These are phyloP conservation scores for Xerocomellus intermedius DNA, from an alignment of 768 basidiomycete species.

Conservation along the genomic window DNA sequence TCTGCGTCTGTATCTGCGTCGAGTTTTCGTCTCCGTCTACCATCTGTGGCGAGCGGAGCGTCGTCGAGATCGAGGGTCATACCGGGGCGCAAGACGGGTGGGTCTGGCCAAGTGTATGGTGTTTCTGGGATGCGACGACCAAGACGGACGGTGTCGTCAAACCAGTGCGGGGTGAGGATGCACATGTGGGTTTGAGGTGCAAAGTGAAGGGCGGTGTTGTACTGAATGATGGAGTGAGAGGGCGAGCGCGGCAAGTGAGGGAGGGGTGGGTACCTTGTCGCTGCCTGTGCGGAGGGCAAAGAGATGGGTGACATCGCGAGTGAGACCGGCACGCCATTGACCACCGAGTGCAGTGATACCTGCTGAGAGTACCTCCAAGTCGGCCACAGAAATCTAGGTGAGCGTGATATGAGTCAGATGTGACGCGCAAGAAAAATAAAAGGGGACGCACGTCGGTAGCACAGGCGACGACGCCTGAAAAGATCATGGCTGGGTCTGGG, in stretches of 20 bases:
- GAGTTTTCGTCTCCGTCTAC: conserved; percentile 24
- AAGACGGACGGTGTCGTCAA: conserved; percentile 72
- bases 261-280: conserved; percentile 34
- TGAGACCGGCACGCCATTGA: conserved; percentile 73
- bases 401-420: neutral
- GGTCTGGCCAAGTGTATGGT: conserved; percentile 75
- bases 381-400: conserved; percentile 53
- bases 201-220: conserved; percentile 54
- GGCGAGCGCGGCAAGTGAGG: neutral
- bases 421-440: neutral
- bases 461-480: conserved; percentile 79
- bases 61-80: conserved; percentile 16
- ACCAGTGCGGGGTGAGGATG: conserved; percentile 89
- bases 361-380: conserved; percentile 70
- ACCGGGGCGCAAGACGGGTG: conserved; percentile 42
- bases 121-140: conserved; percentile 51
- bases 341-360: conserved; percentile 79
- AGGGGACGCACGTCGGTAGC: conserved; percentile 54
- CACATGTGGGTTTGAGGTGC: conserved; percentile 57
- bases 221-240: conserved; percentile 24
- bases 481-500: conserved; percentile 71
- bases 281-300: conserved; percentile 57
- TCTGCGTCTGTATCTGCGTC: conserved; percentile 26
- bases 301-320: conserved; percentile 85
- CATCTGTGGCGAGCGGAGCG: conserved; percentile 13